Percentiles rank a stretch among this genome's conserved stretches.
phyloP scores from a whole-genome alignment of 768 basidiomycete species.

The Russula virescens region DNA sequence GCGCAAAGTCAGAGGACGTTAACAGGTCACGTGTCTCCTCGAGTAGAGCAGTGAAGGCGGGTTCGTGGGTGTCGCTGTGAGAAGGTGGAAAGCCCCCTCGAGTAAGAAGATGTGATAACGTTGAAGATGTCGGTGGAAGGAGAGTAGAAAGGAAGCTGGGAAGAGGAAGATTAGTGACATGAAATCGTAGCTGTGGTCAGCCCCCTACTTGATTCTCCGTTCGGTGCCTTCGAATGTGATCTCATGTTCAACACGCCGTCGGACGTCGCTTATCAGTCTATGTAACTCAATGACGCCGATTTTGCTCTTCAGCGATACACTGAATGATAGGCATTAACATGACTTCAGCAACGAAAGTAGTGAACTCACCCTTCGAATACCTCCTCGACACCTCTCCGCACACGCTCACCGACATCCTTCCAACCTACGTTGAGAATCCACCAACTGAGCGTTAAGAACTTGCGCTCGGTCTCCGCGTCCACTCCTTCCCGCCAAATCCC shows the following conservation, averaged over 20 bases:
- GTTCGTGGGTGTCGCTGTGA: conserved; percentile 35
- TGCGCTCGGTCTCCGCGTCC: conserved; percentile 64
- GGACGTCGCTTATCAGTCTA: conserved; percentile 62
- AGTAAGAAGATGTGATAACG: conserved; percentile 59
- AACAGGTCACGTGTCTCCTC: conserved; percentile 62
- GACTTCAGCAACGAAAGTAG: neutral
- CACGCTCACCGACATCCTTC: conserved; percentile 74
- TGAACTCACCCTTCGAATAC: conserved; percentile 73
- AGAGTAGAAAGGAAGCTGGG: conserved; percentile 66
- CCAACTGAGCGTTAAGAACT: conserved; percentile 85
- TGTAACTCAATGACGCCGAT: conserved; percentile 66
- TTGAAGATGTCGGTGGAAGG: conserved; percentile 68
- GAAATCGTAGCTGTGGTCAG: neutral
- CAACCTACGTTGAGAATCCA: conserved; percentile 91
- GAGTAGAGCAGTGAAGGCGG: conserved; percentile 58
- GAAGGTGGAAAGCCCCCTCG: conserved; percentile 50
- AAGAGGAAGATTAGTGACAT: conserved; percentile 8
- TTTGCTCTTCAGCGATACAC: conserved; percentile 79
- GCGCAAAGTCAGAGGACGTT: conserved; percentile 60
- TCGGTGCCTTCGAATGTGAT: conserved; percentile 55
- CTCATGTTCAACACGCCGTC: conserved; percentile 71
- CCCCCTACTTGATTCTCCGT: conserved; percentile 47
- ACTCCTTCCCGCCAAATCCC: conserved; percentile 32
- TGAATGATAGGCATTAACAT: conserved; percentile 29
- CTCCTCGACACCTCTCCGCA: conserved; percentile 68